Conservation (phyloP, 1,139 yeast species). For the Geotrichum carabidarum region DNA sequence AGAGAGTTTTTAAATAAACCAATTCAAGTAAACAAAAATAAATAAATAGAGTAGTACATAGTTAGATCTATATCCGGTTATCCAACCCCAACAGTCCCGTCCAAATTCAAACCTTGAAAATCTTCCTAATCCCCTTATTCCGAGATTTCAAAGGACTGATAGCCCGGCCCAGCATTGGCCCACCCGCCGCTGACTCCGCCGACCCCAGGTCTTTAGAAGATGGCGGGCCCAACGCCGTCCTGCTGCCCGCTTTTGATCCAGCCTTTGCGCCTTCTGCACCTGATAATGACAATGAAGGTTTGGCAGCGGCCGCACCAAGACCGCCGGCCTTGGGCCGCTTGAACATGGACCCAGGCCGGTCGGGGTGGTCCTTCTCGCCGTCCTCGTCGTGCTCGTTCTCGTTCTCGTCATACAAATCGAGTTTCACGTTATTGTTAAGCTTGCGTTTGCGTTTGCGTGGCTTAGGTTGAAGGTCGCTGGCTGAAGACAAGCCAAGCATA, state of each 20-base stretch:
- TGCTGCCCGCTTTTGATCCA: neutral
- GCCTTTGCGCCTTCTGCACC: too few species aligned
- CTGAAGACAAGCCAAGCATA: neutral
- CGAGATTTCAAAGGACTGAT: constrained; percentile 25
- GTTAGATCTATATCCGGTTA: too few species aligned
- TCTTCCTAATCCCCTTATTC: constrained; percentile 6
- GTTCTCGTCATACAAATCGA: constrained; percentile 13
- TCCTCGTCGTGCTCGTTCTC: constrained; percentile 3
- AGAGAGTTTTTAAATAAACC: neutral
- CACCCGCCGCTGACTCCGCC: neutral
- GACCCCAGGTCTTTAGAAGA: neutral
- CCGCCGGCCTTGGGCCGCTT: constrained; percentile 21
- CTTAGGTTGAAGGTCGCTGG: neutral
- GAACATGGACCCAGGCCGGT: constrained; percentile 25
- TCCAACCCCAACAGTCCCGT: neutral
- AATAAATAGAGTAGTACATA: neutral
- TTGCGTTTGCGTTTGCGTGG: constrained; percentile 21
- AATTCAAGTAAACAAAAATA: neutral
- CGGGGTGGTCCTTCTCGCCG: constrained; percentile 24
- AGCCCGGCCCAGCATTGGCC: constrained; percentile 17
- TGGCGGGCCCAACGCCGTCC: neutral
- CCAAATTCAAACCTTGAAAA: constrained; percentile 1
- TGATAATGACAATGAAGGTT: too few species aligned
- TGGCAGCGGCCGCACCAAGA: neutral
- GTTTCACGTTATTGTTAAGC: constrained; percentile 30